Conservation (phyloP, 2,329 filamentous ascomycete genomes). For the Thielaviopsis musarum region DNA sequence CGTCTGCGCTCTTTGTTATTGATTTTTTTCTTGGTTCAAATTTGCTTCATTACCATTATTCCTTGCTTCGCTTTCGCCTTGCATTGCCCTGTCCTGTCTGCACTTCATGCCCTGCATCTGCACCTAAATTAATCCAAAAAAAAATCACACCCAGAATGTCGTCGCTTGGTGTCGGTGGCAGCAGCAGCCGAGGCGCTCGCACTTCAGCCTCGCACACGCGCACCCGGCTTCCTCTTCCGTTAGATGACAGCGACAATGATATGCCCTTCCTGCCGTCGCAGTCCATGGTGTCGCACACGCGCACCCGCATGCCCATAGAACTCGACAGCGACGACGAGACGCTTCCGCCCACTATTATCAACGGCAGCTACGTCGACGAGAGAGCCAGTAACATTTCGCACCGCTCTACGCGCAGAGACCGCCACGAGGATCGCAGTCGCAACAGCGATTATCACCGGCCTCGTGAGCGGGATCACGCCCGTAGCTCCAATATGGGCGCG, state of each 20-base stretch:
- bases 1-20: background rate
- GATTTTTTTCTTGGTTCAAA: background rate
- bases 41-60: background rate
- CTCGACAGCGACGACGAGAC: slow-evolving; percentile 11
- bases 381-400: slow-evolving; percentile 3
- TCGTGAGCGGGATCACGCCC: slow-evolving; percentile 16
- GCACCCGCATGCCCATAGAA: slow-evolving; percentile 9
- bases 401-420: background rate
- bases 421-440: background rate
- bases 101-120: background rate
- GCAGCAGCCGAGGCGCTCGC: slow-evolving; percentile 4
- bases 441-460: background rate
- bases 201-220: slow-evolving; percentile 8
- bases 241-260: slow-evolving; percentile 11
- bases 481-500: background rate
- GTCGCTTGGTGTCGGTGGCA: slow-evolving; percentile 4
- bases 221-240: slow-evolving; percentile 5
- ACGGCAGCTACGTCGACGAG: slow-evolving; percentile 9
- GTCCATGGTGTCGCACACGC: slow-evolving; percentile 10
- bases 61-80: background rate
- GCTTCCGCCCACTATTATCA: background rate
- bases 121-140: background rate
- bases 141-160: slow-evolving; percentile 2
- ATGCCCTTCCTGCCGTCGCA: slow-evolving; percentile 3
- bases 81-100: background rate